A percentile compares a stretch with the other conserved stretches of the same genome.
phyloP scores from a whole-genome alignment of 2,329 filamentous ascomycete species.

The Trichoderma hamatum region DNA sequence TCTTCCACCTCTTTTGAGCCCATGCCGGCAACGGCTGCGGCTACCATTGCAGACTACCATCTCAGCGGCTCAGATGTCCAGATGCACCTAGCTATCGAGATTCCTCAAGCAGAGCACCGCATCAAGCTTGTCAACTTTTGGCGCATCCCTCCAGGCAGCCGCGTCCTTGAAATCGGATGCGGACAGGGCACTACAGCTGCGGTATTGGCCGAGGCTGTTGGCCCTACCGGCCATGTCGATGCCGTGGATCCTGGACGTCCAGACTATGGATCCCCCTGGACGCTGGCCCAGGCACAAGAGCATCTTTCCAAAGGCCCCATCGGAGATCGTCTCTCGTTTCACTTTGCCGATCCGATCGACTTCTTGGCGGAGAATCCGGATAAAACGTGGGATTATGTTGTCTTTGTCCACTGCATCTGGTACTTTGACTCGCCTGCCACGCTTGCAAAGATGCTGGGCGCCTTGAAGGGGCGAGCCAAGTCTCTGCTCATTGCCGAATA shows the following conservation, averaged over 20 bases:
- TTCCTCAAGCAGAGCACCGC: constrained; percentile 41
- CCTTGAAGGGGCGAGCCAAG: constrained; percentile 31
- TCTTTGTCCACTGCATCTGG: constrained; percentile 57
- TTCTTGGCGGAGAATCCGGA: constrained; percentile 39
- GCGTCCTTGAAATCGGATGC: constrained; percentile 60
- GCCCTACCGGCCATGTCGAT: constrained; percentile 48
- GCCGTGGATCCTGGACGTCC: constrained; percentile 56
- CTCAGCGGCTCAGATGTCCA: background rate
- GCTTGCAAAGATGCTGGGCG: constrained; percentile 32
- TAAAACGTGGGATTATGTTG: constrained; percentile 47
- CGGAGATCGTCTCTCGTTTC: constrained; percentile 49
- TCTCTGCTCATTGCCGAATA: constrained; percentile 36
- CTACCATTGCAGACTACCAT: constrained; percentile 27
- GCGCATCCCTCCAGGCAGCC: constrained; percentile 43
- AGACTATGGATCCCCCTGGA: constrained; percentile 55
- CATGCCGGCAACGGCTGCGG: constrained; percentile 22
- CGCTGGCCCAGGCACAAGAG: constrained; percentile 52
- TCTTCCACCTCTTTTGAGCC: constrained; percentile 25
- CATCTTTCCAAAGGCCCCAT: constrained; percentile 47
- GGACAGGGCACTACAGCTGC: constrained; percentile 62
- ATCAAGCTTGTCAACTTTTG: constrained; percentile 42
- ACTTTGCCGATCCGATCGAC: constrained; percentile 42
- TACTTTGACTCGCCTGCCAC: constrained; percentile 51
- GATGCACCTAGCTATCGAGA: constrained; percentile 29
- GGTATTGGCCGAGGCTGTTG: constrained; percentile 53